Evolutionary conservation across 148 eudicot genomes (phyloP), one percentile per base, ranked within the genome.

Genomic region (Cornus kousa): DNA sequence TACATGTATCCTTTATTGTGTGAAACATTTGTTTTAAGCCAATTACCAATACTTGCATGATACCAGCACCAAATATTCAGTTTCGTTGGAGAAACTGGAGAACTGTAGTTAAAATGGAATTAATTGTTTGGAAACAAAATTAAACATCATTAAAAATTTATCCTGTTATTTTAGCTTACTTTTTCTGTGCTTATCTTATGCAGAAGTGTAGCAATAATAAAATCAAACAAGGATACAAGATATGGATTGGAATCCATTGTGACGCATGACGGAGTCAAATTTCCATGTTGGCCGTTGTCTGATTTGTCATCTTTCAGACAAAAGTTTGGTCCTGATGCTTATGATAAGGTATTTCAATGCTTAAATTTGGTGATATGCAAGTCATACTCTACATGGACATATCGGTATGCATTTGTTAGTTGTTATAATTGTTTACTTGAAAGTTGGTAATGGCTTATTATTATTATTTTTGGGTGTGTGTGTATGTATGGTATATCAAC

Each of bases 231-330:
- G 84, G 99, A 96, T 85, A 88, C 90, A 60, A 85, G 99, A 81
- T 96, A 94, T 76, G 99, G 87, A 55, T 74, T 86, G 79, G 89
- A 89, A 57, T 90, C 95, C 50, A 87, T 96, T 35, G 98, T 91
- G 74, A 94, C 97, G 35, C 99, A 96, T 80, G 98, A 96, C 81
- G 98, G 98, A 37, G 97, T 85, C 66, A 96, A 91, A 84, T 87
- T 85, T 80, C 99, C 97, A 37, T 93, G 99, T 85, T 89, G 88
- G 84, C 95, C 99, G 46, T 71, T 96, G 70, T 86, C 86, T 28
- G 85, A 88, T 80, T 82, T 96, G 37, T 94, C 93, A 43, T 89
- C 97, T 64, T 89, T 96, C 87, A 85, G 76, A 80, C 89, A 90
- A 81, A 83, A 83, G 50, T 65, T 90, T 76, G 99, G 99, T 65